Evolutionary conservation across 352 stramenopile species (phyloP), one percentile per base, ranked within the genome.

Genomic region (Phytophthora agathidicida): DNA sequence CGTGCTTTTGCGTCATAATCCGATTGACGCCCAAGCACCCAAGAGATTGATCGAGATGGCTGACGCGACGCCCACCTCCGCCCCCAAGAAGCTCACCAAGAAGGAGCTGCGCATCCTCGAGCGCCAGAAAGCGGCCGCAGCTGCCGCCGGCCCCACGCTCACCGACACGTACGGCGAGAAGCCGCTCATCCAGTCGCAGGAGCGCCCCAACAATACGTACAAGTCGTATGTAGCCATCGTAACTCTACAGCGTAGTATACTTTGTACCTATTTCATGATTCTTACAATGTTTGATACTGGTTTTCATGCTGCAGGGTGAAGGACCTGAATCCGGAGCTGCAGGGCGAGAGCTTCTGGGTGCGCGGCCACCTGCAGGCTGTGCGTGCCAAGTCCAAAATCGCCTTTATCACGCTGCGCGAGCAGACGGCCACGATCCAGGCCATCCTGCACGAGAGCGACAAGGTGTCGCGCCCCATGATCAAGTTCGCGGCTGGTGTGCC

Each of bases 321-420:
- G n/a, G 66, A 89, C 37, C 76, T 96, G 53, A 87, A 88, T 41
- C 84, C 91, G 32, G 83, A 94, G 52, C 52, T 90, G 42, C 77
- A 86, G 46, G 88, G 88, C 53, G 68, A 98, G 64, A 82, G 81
- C 46, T 91, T 99, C 30, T 98, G 97, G 92, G 71, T 99, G 31
- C 88, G 98, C 24, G 97, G 89, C 33, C 80, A 98, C 69, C 57
- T 99, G 45, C 96, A 99, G 69, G 98, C 88, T 28, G 96, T 98
- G 55, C 93, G 95, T 44, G 87, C 85, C 65, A 96, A 96, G 68
- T 90, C 93, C 41, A 98, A 98, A 70, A 92, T 97, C 59, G 88
- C 88, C 22, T 99, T 99, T 75, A 77, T 99, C 27, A 95, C 99
- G 13, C 69, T 99, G 48, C 94, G 98, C 28, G 92, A 99, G 75